Conservation (phyloP, 2,329 filamentous ascomycete species). For the Capronia epimyces region DNA sequence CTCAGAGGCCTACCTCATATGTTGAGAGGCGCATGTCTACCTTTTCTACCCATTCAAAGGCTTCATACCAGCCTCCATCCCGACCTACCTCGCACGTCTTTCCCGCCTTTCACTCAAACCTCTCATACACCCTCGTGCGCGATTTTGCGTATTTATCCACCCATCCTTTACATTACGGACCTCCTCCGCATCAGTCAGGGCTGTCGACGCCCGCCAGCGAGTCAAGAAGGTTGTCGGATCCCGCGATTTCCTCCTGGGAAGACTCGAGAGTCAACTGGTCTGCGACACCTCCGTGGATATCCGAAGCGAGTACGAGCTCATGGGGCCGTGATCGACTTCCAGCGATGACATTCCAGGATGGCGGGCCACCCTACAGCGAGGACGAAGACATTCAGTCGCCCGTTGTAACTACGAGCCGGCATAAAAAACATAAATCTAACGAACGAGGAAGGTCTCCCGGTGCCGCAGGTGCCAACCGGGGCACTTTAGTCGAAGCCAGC, state of each 20-base stretch:
- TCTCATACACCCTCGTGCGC: conserved; percentile 82
- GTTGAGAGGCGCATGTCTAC: conserved; percentile 77
- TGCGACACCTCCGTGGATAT: conserved; percentile 42
- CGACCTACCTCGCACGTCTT: conserved; percentile 77
- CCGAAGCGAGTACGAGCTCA: conserved; percentile 37
- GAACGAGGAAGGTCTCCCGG: conserved; percentile 47
- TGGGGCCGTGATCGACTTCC: conserved; percentile 60
- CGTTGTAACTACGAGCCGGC: conserved; percentile 72
- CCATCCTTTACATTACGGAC: conserved; percentile 89
- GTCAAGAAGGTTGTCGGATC: conserved; percentile 72
- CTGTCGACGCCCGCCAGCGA: conserved; percentile 82
- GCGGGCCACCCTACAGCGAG: conserved; percentile 84
- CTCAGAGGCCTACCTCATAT: conserved; percentile 67
- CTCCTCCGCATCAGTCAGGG: conserved; percentile 72
- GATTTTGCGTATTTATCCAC: conserved; percentile 86
- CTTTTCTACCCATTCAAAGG: conserved; percentile 66
- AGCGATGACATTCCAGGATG: conserved; percentile 74
- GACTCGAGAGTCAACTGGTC: conserved; percentile 56
- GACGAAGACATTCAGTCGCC: conserved; percentile 93
- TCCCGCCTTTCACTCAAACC: conserved; percentile 75
- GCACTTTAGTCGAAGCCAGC: conserved; percentile 61
- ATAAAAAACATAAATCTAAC: conserved; percentile 74
- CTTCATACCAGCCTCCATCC: conserved; percentile 53
- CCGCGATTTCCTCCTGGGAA: conserved; percentile 69
- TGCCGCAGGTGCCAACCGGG: conserved; percentile 54